Evolutionary conservation across 1,284 basidiomycete genomes (phyloP).

Genomic region (Irpex rosettiformis): DNA sequence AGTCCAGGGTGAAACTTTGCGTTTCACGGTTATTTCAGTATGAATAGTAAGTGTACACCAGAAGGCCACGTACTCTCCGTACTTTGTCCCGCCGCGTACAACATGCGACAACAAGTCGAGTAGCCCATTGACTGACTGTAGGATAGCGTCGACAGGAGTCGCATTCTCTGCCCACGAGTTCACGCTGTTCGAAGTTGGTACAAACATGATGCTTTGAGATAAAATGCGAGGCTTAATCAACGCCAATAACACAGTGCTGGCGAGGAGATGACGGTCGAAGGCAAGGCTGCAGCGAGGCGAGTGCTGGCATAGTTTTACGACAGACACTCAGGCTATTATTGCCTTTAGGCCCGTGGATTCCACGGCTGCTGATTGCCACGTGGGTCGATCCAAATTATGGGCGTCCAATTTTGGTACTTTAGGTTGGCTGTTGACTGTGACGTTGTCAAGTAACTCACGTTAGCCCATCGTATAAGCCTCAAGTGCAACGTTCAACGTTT

Average conservation of each 20-base stretch:
- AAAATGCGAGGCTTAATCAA: background rate
- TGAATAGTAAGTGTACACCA: background rate
- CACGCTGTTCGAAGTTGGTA: background rate
- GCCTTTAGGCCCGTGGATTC: background rate
- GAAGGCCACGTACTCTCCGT: constrained; percentile 10
- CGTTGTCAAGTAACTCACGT: background rate
- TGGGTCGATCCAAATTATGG: background rate
- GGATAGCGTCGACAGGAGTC: background rate
- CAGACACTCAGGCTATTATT: too few relatives aligned
- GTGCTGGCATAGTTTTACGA: background rate
- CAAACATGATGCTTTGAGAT: background rate
- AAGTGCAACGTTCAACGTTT: too few relatives aligned
- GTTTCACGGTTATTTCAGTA: background rate
- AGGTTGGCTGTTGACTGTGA: too few relatives aligned
- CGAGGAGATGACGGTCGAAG: background rate
- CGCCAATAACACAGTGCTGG: background rate
- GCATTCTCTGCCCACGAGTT: background rate
- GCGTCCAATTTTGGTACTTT: background rate
- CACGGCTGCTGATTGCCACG: background rate
- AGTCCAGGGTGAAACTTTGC: constrained; percentile 7
- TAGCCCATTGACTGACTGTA: constrained; percentile 1
- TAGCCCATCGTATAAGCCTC: too few relatives aligned
- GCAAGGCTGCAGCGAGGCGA: background rate
- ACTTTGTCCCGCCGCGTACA: constrained; percentile 13
- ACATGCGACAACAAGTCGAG: constrained; percentile 7